A percentile compares a stretch with the other conserved stretches of the same genome.
Evolutionary conservation across 495 filamentous ascomycete species (phyloP).

Genomic region (Tuber brumale): DNA sequence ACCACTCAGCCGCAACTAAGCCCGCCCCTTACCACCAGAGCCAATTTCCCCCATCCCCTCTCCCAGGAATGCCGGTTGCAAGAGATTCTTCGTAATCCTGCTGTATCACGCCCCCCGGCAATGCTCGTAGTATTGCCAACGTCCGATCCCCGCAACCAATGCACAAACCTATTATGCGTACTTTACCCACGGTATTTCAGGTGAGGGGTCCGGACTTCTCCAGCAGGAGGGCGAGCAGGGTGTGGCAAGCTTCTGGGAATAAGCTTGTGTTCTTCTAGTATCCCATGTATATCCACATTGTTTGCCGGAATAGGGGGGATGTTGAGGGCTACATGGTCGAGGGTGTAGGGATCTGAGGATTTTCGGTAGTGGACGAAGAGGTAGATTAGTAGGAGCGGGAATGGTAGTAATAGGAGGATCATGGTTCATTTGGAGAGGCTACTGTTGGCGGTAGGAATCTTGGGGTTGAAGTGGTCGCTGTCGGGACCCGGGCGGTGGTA

Average conservation of each 20-base stretch:
- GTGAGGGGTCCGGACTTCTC: constrained; percentile 41
- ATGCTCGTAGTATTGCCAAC: constrained; percentile 35
- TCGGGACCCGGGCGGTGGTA: background rate
- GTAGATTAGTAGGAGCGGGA: background rate
- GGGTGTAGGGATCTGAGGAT: constrained; percentile 30
- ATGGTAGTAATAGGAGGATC: background rate
- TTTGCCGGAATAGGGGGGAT: constrained; percentile 39
- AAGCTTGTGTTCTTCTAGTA: constrained; percentile 43
- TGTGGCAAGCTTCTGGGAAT: constrained; percentile 46
- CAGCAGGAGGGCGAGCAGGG: constrained; percentile 47
- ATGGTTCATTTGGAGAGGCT: background rate
- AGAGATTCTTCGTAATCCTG: constrained; percentile 45
- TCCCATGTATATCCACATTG: constrained; percentile 48
- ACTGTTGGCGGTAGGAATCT: background rate
- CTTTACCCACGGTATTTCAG: constrained; percentile 17
- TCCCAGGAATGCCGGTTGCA: constrained; percentile 34
- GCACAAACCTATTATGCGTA: constrained; percentile 46
- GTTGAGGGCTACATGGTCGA: constrained; percentile 45
- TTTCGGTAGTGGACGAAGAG: background rate
- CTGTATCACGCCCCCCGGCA: constrained; percentile 40
- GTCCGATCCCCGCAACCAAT: constrained; percentile 52
- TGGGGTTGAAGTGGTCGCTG: background rate
- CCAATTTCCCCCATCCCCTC: background rate
- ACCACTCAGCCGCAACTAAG: background rate
- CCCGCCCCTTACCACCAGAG: background rate